Evolutionary conservation across 2,329 filamentous ascomycete genomes (phyloP), one percentile per base, ranked within the genome.

Genomic region (Ciborinia camelliae): DNA sequence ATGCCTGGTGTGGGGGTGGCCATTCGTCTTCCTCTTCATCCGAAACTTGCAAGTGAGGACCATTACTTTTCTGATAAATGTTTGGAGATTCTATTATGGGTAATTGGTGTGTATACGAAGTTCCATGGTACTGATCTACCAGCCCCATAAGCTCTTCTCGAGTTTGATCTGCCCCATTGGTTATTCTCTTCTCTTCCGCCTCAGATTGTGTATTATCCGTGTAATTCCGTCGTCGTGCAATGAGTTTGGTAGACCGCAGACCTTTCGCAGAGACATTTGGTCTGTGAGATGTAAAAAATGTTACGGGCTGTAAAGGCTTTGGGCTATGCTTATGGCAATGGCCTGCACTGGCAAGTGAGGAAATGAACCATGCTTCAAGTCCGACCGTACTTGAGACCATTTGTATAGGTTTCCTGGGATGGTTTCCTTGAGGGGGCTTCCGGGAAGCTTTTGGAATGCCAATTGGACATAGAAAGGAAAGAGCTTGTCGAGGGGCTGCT

Each of bases 61-160:
- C 81, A 63, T 83, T 79, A 1, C 82, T 74, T 9, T 76, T 77
- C 10, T 84, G 84, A 70, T 85, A 86, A 18, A 81, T 79, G 10
- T 66, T 69, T 0, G 84, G 84, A 65, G 86, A 82, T 30, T 77
- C 78, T 54, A 84, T 72, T 52, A 80, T 79, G 41, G 81, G 76
- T 50, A 86, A 75, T 66, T 86, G 80, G 35, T 86, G 82, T 18
- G 86, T 80, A 14, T 83, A 81, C 7, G 78, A 78, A 23, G 77
- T 77, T 55, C 79, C 79, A 51, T 79, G 77, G 50, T 81, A 81
- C 26, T 81, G 78, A 50, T 81, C 80, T 52, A 89, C 80, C 54
- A 86, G 76, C 0, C 76, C 78, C 65, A 87, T 76, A 35, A 88
- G 79, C 57, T 84, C 79, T 30, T 81, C 71, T 70, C 78, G 75